Base-by-base conservation (phyloP, 768 basidiomycete genomes). In the Russula vinacea region DNA sequence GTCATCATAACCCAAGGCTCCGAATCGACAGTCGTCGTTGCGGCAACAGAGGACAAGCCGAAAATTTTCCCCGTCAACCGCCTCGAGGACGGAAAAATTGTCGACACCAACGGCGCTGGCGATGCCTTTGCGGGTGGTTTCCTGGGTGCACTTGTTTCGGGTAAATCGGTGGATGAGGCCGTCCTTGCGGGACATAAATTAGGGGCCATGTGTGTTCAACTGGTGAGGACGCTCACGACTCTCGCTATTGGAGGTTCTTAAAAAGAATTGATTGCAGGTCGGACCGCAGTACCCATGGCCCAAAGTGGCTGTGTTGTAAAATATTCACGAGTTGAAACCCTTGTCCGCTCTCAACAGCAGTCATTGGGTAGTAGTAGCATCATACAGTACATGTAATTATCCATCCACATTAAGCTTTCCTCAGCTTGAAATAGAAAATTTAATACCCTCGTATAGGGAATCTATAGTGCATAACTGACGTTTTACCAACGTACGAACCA, bases 91-190 rank as follows among this genome's bases (percentile, higher is more conserved):
- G 81, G 78, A 45, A 70, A 87, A 74, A 94, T 97, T 69, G 88
- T 97, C 63, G 97, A 99, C 74, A 98, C 97, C 54, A 99, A 99
- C 76, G 97, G 92, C 57, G 97, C 97, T 24, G 97, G 97, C 49
- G 96, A 99, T 74, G 93, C 92, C 49, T 98, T 99, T 71, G 94
- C 94, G 29, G 97, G 96, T 62, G 97, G 92, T 44, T 95, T 98
- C 83, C 76, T 98, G 58, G 97, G 92, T 56, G 95, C 89, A 1
- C 80, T 84, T 61, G 86, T 92, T 57, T 74, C 83, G 40, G 94
- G 93, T 14, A 97, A 92, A 81, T 76, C 72, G 33, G 71, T 92
- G 33, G 86, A 89, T 22, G 87, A 93, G 74, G 82, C 82, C 53
- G 83, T 99, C 64, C 84, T 89, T 77, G 85, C 82, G 33, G 97